Percentiles rank a stretch among this genome's conserved stretches.
Evolutionary conservation across 139 green algal species (phyloP).

Genomic region (Asterochloris sp.): DNA sequence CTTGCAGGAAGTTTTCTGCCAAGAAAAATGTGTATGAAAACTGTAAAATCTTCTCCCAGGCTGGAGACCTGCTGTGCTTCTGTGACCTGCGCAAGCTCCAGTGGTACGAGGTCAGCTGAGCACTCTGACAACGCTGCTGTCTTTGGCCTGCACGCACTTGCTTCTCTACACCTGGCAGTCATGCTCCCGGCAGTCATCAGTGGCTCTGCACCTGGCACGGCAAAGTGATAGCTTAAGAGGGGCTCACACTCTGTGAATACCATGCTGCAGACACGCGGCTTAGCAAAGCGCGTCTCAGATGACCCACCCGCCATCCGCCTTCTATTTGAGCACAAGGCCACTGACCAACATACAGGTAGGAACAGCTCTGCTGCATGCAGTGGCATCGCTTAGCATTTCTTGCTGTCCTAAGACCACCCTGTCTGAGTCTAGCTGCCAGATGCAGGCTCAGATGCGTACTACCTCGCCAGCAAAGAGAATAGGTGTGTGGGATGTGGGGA

Average conservation of each 20-base stretch:
- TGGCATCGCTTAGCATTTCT: too few relatives aligned
- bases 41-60: conserved; percentile 65
- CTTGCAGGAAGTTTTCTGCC: conserved; percentile 43
- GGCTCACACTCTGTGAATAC: not conserved
- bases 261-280: conserved; percentile 10
- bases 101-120: conserved; percentile 49
- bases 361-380: too few relatives aligned
- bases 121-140: too few relatives aligned
- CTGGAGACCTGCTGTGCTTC: conserved; percentile 72
- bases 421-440: too few relatives aligned
- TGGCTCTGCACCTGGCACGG: too few relatives aligned
- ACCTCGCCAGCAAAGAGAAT: conserved; percentile 59
- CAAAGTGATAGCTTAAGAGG: too few relatives aligned
- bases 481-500: conserved; percentile 71
- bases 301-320: conserved; percentile 63
- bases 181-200: too few relatives aligned
- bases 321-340: conserved; percentile 71
- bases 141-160: too few relatives aligned
- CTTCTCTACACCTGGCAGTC: too few relatives aligned
- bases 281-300: conserved; percentile 17
- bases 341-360: conserved; percentile 46
- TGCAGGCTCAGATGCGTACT: conserved; percentile 53
- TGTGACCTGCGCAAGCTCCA: conserved; percentile 45
- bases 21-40: conserved; percentile 77
- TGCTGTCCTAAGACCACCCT: too few relatives aligned